A percentile compares a stretch with the other conserved stretches of the same genome.
phyloP scores from a whole-genome alignment of 257 asterid genomes.

The Lantana camara region DNA sequence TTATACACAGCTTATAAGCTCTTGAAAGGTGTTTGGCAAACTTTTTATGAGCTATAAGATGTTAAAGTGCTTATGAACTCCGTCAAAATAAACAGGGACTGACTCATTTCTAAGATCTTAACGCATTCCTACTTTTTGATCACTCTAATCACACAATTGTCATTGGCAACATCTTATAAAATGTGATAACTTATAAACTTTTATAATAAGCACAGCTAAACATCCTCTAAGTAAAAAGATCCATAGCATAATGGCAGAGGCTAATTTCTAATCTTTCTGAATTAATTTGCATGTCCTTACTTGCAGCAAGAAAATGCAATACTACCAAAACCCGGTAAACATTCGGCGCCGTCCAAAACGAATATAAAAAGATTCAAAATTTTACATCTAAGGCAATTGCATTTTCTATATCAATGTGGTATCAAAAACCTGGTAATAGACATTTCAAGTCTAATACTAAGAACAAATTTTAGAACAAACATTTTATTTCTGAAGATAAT shows the following conservation, averaged over 20 bases:
- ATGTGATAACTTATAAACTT: no score
- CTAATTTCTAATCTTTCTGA: conserved; percentile 20
- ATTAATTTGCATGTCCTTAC: neutral
- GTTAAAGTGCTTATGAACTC: no score
- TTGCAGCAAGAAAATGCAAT: neutral
- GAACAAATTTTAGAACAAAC: conserved; percentile 5
- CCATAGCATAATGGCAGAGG: conserved; percentile 7
- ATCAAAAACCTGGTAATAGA: conserved; percentile 1
- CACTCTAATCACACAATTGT: no score
- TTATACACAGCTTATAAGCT: no score
- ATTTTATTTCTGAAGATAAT: neutral
- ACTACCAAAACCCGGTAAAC: neutral
- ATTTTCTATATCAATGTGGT: neutral
- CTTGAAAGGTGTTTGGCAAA: no score
- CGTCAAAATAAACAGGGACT: no score
- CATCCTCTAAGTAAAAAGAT: neutral
- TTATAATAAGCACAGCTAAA: no score
- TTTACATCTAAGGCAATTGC: neutral
- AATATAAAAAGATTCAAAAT: neutral
- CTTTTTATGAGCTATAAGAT: no score
- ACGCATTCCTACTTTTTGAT: no score
- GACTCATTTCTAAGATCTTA: no score
- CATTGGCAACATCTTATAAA: no score
- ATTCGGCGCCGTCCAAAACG: neutral
- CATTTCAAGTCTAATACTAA: conserved; percentile 12